Evolutionary conservation across 2,329 filamentous ascomycete genomes (phyloP), one percentile per base, ranked within the genome.

Genomic region (Ceratocystis albifundus): DNA sequence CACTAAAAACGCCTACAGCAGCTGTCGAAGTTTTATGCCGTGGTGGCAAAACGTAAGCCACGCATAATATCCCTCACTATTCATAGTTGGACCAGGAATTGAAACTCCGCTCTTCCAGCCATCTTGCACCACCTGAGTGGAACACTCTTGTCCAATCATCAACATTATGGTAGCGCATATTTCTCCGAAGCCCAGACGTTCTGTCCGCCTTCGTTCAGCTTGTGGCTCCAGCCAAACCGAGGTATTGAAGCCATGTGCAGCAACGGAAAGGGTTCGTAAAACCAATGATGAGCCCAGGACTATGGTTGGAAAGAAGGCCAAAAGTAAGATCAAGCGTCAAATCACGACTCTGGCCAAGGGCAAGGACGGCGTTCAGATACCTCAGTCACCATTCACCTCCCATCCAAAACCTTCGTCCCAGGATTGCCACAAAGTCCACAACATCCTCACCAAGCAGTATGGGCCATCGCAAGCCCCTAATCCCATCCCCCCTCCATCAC

Each of bases 401-500:
- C 22, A 63, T 32, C 17, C 12, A 25, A 41, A 44, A 4, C 64
- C 64, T 8, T 44, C 50, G 30, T 2, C 64, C 6, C 36, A 53
- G 7, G 64, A 65, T 8, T 45, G 48, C 20, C 20, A 61, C 28
- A 32, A n/a, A 12, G 32, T 65, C 32, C 50, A 65, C 53, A 7
- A 30, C 36, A 53, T 65, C 12, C 36, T 65, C 20, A 17, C 28
- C 22, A 28, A 22, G 5, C 15, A 45, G 5, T 20, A 65, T 36
- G 64, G 50, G 32, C 17, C n/a, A 22, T 44, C n/a, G 12, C 2
- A 36, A 25, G 46, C 48, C 25, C 64, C 64, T 12, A 30, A 15
- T 45, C 32, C 50, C 5, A 44, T 65, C 6, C 50, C 50, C 1
- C 50, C 50, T 45, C 64, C 64, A 2, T 65, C 64, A 3, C 63